Evolutionary conservation across 1,139 yeast genomes (phyloP).

Genomic region (Sugiyamaella grinbergsii): DNA sequence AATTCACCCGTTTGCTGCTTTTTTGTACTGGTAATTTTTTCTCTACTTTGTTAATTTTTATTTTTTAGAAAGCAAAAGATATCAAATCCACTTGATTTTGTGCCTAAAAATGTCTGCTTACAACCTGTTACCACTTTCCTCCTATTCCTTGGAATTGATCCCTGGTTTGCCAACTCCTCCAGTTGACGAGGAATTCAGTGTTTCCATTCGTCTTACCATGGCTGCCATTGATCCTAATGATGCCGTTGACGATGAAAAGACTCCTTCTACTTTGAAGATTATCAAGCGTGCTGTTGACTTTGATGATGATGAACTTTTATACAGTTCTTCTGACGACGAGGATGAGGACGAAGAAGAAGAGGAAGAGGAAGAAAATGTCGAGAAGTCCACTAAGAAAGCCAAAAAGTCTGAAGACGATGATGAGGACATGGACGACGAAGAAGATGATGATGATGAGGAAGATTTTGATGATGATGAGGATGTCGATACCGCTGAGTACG

Average conservation of each 20-base stretch:
- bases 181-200: slow-evolving; percentile 80
- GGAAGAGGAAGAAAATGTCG: slow-evolving; percentile 34
- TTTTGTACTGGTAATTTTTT: no score
- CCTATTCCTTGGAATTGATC: slow-evolving; percentile 78
- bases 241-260: slow-evolving; percentile 64
- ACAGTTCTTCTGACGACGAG: slow-evolving; percentile 53
- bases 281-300: slow-evolving; percentile 69
- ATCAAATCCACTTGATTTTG: not conserved
- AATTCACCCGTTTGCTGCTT: not conserved
- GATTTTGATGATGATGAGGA: slow-evolving; percentile 59
- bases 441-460: slow-evolving; percentile 37
- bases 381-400: slow-evolving; percentile 38
- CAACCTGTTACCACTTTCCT: slow-evolving; percentile 71
- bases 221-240: slow-evolving; percentile 92
- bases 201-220: slow-evolving; percentile 86
- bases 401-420: slow-evolving; percentile 46
- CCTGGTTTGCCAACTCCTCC: slow-evolving; percentile 91
- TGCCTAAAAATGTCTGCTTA: slow-evolving; percentile 21
- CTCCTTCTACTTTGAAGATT: slow-evolving; percentile 86
- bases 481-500: slow-evolving; percentile 73
- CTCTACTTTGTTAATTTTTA: no score
- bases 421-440: slow-evolving; percentile 39
- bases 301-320: slow-evolving; percentile 50
- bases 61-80: not conserved
- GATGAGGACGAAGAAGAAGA: slow-evolving; percentile 51